Evolutionary conservation across 176 grass and related monocot species (phyloP).

Genomic region (Rhynchospora pubera): DNA sequence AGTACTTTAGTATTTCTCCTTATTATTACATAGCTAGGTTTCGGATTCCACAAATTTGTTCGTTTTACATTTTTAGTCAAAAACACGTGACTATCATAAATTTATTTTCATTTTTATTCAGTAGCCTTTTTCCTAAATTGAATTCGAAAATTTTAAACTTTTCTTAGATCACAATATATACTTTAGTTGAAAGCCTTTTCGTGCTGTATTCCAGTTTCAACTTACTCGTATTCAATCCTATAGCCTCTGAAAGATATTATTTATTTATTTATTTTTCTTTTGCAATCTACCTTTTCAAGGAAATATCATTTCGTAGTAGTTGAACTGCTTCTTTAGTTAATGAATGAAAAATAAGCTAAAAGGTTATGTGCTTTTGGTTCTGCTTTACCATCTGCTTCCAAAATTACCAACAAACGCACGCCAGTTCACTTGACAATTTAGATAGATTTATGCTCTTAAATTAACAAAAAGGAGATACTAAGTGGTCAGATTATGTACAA

Average conservation of each 20-base stretch:
- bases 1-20: too few species aligned
- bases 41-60: not conserved
- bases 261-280: not conserved
- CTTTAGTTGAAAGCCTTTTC: not conserved
- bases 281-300: not conserved
- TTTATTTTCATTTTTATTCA: not conserved
- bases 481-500: not conserved
- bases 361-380: not conserved
- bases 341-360: not conserved
- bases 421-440: not conserved
- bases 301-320: not conserved
- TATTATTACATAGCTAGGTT: not conserved
- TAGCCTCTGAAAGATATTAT: not conserved
- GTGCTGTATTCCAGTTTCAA: not conserved
- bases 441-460: not conserved
- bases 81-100: not conserved
- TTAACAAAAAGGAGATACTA: not conserved
- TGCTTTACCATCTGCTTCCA: not conserved
- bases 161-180: not conserved
- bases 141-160: not conserved
- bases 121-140: not conserved
- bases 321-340: slow-evolving; percentile 7
- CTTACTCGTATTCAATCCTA: not conserved
- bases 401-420: not conserved
- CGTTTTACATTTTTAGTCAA: not conserved